phyloP scores from a whole-genome alignment of 2,329 filamentous ascomycete genomes.

The Pseudopithomyces maydicus region DNA sequence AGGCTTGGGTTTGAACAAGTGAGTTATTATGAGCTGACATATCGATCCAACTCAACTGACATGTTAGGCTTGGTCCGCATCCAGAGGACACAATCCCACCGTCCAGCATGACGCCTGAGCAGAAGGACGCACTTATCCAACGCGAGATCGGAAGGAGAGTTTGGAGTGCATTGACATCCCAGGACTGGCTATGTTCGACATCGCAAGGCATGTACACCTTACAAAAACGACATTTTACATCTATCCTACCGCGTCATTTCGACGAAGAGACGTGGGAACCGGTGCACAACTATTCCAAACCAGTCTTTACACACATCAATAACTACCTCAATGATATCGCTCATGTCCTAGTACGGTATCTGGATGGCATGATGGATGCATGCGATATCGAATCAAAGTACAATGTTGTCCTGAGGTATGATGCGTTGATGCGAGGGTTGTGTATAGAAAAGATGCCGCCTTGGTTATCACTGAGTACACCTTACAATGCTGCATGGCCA shows the following conservation, averaged over 20 bases:
- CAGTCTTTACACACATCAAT: constrained; percentile 34
- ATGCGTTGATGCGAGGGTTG: constrained; percentile 44
- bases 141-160: constrained; percentile 47
- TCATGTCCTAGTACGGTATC: constrained; percentile 43
- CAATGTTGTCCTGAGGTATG: constrained; percentile 48
- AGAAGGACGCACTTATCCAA: constrained; percentile 34
- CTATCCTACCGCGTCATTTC: constrained; percentile 40
- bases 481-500: constrained; percentile 46
- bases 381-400: constrained; percentile 45
- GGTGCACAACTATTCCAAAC: constrained; percentile 24
- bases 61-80: constrained; percentile 26
- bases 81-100: constrained; percentile 28
- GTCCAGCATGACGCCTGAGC: constrained; percentile 19
- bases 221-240: constrained; percentile 43
- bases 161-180: constrained; percentile 47
- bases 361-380: constrained; percentile 44
- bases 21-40: not conserved
- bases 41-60: not conserved
- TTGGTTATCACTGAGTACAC: constrained; percentile 40
- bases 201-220: constrained; percentile 48
- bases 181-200: constrained; percentile 52
- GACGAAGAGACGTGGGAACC: constrained; percentile 42
- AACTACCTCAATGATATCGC: constrained; percentile 46
- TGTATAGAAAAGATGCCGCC: constrained; percentile 41
- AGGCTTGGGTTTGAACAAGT: constrained; percentile 52